These are phyloP conservation scores for Linnemannia zychae DNA, from an alignment of 192 early-diverging fungal species.

Conservation along the genomic window DNA sequence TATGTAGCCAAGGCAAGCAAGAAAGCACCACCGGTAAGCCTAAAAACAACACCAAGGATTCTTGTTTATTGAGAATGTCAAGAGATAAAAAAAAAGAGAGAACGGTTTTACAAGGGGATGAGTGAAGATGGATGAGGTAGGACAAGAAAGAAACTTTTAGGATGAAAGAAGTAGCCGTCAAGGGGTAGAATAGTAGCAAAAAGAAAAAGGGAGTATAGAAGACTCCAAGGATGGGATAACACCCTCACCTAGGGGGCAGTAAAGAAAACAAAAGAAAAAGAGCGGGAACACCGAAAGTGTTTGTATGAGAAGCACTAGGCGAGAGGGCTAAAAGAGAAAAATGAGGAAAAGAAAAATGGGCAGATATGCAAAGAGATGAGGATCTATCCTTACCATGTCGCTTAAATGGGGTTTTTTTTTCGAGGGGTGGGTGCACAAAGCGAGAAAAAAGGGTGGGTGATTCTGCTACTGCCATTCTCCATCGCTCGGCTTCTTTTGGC, in stretches of 20 bases:
- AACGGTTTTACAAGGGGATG: neutral
- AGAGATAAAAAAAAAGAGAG: too few relatives aligned
- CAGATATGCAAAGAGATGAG: neutral
- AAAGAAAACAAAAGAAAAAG: constrained; percentile 2
- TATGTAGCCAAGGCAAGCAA: constrained; percentile 26
- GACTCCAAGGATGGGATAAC: neutral
- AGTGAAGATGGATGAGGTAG: neutral
- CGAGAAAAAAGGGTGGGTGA: constrained; percentile 10
- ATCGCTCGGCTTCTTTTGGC: neutral
- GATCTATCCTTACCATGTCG: neutral
- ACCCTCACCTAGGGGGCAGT: neutral
- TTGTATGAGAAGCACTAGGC: neutral
- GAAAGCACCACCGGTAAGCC: constrained; percentile 33
- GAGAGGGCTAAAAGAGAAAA: too few relatives aligned
- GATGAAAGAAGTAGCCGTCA: neutral
- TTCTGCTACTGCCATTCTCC: constrained; percentile 7
- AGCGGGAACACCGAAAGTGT: neutral
- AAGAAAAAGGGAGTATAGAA: neutral
- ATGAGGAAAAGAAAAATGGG: neutral
- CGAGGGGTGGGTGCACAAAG: neutral
- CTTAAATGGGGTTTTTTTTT: neutral
- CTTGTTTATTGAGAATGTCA: neutral
- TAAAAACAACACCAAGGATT: neutral
- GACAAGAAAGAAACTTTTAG: neutral
- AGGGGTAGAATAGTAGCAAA: neutral